Evolutionary conservation across 345 rosid species (phyloP), one percentile per base, ranked within the genome.

Genomic region (Abelmoschus esculentus): DNA sequence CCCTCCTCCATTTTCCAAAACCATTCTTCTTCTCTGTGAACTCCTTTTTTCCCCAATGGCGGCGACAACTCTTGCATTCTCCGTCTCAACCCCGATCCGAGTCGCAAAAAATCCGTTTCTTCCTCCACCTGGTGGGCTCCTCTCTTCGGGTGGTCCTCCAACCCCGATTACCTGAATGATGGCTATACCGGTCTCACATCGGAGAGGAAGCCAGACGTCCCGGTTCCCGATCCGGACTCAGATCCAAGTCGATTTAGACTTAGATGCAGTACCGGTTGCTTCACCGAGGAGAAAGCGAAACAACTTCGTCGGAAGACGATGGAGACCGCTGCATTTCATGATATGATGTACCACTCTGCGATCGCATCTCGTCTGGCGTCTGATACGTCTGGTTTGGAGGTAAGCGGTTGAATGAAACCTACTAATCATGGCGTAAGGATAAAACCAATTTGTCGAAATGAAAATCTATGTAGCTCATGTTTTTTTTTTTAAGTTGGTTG

Each of bases 201-300:
- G 28, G 71, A 61, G 63, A 69, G 19, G 32, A 73, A 69, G 8
- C 8, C 70, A 26, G 70, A 53, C 3, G 3, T 22, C 0, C 44
- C 66, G 38, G 73, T 22, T 22, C 26, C 26, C 26, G 26, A 47
- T 17, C 67, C 77, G 44, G 89, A 81, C 2, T 8, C 65, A 19
- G 78, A 66, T 12, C 17, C 60, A 2, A 14, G 71, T 31, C 67
- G 72, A 17, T 7, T 75, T 40, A 80, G 79, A 31, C 46, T 80
- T 22, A 77, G 82, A 31, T 78, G 75, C 75, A 46, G 74, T 3
- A 77, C 55, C 5, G 83, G 92, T 15, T 67, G 86, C 47, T 88
- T 87, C 82, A 87, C 92, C 49, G 90, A 86, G 70, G 89, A 87
- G 83, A 87, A 89, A 69, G 96, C 92, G 22, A 84, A 67, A 73